phyloP scores from a whole-genome alignment of 306 rosid species.

The Nissolia schottii region DNA sequence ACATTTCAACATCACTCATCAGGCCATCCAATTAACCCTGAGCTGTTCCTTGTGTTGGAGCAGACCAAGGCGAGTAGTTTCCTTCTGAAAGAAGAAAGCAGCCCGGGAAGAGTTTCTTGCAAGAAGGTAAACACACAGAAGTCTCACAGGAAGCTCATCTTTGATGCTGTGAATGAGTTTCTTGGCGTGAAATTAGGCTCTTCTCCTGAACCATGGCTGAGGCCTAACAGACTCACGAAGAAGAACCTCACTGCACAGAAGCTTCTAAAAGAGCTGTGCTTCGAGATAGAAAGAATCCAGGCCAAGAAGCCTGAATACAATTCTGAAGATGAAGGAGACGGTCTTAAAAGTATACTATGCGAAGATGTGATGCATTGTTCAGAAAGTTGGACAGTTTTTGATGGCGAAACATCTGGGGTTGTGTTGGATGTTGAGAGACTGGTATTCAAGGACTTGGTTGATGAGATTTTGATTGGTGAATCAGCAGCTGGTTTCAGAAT shows the following conservation, averaged over 20 bases:
- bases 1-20: constrained; percentile 67
- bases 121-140: constrained; percentile 37
- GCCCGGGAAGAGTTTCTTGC: constrained; percentile 23
- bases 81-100: constrained; percentile 38
- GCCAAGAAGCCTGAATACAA: constrained; percentile 35
- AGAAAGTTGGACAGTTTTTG: constrained; percentile 50
- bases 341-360: constrained; percentile 35
- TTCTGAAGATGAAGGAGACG: constrained; percentile 50
- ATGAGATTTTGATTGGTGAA: constrained; percentile 57
- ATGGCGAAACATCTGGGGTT: constrained; percentile 36
- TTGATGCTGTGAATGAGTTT: constrained; percentile 67
- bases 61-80: constrained; percentile 59
- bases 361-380: constrained; percentile 50
- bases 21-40: constrained; percentile 65
- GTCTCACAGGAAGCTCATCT: constrained; percentile 56
- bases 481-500: constrained; percentile 40
- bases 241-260: constrained; percentile 50
- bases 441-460: constrained; percentile 66
- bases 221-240: constrained; percentile 40
- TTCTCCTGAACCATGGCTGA: constrained; percentile 47
- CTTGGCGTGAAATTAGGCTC: constrained; percentile 42
- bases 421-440: constrained; percentile 62
- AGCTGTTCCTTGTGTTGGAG: constrained; percentile 68
- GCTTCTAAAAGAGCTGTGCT: constrained; percentile 65
- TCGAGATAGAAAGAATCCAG: constrained; percentile 51